Evolutionary conservation across 2,329 filamentous ascomycete species (phyloP).

Genomic region (Talaromyces sp.): DNA sequence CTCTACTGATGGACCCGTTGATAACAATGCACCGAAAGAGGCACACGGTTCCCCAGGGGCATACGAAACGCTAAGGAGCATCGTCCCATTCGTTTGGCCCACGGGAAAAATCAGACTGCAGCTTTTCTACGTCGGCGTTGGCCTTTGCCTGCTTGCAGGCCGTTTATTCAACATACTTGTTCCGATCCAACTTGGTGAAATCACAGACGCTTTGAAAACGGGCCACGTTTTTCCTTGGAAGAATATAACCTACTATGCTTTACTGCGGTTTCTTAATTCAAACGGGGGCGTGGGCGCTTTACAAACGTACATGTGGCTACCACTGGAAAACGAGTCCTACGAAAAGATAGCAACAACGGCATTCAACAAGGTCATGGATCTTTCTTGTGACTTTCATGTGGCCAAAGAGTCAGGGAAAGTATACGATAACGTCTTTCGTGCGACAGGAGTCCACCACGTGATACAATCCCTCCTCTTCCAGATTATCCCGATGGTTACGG

Average conservation of each 20-base stretch:
- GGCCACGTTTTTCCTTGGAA: constrained; percentile 48
- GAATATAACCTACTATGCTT: constrained; percentile 49
- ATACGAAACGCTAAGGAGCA: constrained; percentile 46
- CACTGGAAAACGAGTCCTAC: constrained; percentile 55
- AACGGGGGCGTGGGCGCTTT: constrained; percentile 48
- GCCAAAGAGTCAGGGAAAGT: constrained; percentile 61
- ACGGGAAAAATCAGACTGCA: constrained; percentile 62
- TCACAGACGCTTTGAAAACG: constrained; percentile 63
- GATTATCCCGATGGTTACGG: constrained; percentile 57
- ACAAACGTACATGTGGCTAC: constrained; percentile 48
- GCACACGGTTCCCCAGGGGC: neutral
- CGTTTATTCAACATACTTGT: constrained; percentile 72
- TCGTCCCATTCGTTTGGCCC: constrained; percentile 77
- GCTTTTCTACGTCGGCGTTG: constrained; percentile 61
- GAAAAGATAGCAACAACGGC: constrained; percentile 55
- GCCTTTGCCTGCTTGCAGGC: constrained; percentile 61
- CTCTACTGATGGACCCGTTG: neutral
- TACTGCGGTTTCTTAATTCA: constrained; percentile 47
- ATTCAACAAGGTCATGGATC: constrained; percentile 63
- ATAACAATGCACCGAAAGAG: neutral
- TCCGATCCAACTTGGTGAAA: constrained; percentile 74
- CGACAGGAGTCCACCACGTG: constrained; percentile 54
- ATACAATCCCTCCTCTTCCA: constrained; percentile 57
- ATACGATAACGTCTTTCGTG: constrained; percentile 61
- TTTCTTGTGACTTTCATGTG: constrained; percentile 67